Percentiles rank a stretch among this genome's conserved stretches.
Conservation (phyloP, 1,284 basidiomycete species). For the Cutaneotrichosporon sp. region DNA sequence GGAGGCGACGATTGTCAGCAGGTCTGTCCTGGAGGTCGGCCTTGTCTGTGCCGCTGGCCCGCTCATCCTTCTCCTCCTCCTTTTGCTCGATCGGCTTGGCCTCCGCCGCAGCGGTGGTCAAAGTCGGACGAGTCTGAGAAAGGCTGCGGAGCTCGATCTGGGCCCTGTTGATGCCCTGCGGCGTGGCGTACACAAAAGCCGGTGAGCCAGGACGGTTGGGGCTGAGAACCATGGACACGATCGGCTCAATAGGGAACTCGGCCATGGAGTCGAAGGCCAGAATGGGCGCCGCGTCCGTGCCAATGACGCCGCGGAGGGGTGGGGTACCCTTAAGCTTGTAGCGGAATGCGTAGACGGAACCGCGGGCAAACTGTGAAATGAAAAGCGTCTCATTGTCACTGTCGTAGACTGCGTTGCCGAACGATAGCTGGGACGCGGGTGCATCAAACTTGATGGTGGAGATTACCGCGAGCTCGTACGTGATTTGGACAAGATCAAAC, state of each 20-base stretch:
- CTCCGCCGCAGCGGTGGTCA: constrained; percentile 4
- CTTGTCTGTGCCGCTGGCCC: not conserved
- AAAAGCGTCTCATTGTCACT: constrained; percentile 31
- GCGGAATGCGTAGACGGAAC: constrained; percentile 38
- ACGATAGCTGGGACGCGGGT: constrained; percentile 26
- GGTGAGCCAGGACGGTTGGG: constrained; percentile 24
- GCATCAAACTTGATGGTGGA: constrained; percentile 39
- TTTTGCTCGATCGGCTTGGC: constrained; percentile 6
- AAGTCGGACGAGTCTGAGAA: not conserved
- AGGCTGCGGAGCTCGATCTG: constrained; percentile 22
- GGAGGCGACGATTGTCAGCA: not conserved
- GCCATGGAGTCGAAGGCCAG: constrained; percentile 35
- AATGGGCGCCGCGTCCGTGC: constrained; percentile 13
- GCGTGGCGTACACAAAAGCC: constrained; percentile 35
- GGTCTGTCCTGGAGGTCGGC: not conserved
- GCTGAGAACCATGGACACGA: constrained; percentile 31
- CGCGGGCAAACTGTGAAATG: constrained; percentile 37
- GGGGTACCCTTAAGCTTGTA: constrained; percentile 43
- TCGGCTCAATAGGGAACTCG: constrained; percentile 38
- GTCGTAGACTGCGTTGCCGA: constrained; percentile 43
- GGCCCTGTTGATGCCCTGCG: constrained; percentile 35
- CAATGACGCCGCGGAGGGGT: constrained; percentile 30
- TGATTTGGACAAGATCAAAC: constrained; percentile 47
- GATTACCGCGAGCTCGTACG: constrained; percentile 37
- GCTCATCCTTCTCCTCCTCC: constrained; percentile 17